Evolutionary conservation across 129 eudicot genomes (phyloP).

Genomic region (Sambucus nigra): DNA sequence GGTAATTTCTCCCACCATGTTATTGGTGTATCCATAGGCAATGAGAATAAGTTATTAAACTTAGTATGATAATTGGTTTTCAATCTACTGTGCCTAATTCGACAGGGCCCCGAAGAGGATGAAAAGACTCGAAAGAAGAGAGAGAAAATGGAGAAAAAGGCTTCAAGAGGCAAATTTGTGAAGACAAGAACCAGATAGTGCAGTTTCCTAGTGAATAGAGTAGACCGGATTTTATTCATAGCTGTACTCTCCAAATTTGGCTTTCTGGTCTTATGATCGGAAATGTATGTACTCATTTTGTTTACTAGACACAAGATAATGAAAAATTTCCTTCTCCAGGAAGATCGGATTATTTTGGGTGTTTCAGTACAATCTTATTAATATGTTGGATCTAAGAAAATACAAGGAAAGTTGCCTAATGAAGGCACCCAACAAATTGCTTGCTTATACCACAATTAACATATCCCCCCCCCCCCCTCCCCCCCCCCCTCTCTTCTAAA

Average conservation of each 20-base stretch:
- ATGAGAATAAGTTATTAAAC: not conserved
- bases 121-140: conserved; percentile 87
- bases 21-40: not conserved
- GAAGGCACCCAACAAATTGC: too few relatives aligned
- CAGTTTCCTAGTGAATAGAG: not conserved
- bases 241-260: too few relatives aligned
- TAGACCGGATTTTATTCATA: too few relatives aligned
- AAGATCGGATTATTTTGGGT: too few relatives aligned
- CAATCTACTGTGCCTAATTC: not conserved
- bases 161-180: conserved; percentile 64
- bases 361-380: too few relatives aligned
- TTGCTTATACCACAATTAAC: too few relatives aligned
- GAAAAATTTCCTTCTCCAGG: too few relatives aligned
- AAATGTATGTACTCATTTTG: not conserved
- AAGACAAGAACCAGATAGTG: conserved; percentile 49
- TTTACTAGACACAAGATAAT: too few relatives aligned
- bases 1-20: conserved; percentile 26
- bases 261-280: not conserved
- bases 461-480: too few relatives aligned
- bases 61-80: not conserved
- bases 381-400: too few relatives aligned
- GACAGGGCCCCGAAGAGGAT: conserved; percentile 73
- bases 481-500: too few relatives aligned
- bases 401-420: too few relatives aligned
- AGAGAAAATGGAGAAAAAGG: conserved; percentile 88